phyloP scores from a whole-genome alignment of 495 filamentous ascomycete species.

The Penicilliopsis zonata region DNA sequence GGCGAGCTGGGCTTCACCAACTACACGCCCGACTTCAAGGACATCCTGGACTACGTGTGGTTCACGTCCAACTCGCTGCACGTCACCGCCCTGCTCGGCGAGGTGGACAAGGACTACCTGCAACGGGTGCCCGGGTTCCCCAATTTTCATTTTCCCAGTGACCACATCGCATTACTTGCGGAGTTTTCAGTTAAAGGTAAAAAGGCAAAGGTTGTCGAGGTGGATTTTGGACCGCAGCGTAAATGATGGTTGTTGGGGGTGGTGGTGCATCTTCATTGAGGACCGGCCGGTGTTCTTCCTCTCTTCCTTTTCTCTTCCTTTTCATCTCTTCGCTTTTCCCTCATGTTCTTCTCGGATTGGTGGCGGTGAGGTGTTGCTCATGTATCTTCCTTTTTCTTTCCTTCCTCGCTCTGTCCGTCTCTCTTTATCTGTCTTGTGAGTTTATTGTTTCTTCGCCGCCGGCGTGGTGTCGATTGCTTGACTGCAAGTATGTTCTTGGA shows the following conservation, averaged over 20 bases:
- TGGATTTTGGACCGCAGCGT: slow-evolving; percentile 48
- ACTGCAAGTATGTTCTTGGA: slow-evolving; percentile 6
- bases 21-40: slow-evolving; percentile 83
- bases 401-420: slow-evolving; percentile 4
- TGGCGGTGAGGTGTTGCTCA: too few relatives aligned
- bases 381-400: slow-evolving; percentile 4
- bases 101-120: slow-evolving; percentile 84
- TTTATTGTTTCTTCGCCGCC: slow-evolving; percentile 7
- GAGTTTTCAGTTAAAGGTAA: slow-evolving; percentile 90
- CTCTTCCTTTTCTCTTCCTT: slow-evolving; percentile 16
- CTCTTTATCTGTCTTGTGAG: slow-evolving; percentile 8
- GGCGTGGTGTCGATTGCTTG: slow-evolving; percentile 5
- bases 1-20: slow-evolving; percentile 91
- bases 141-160: slow-evolving; percentile 93
- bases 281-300: too few relatives aligned
- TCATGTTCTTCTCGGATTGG: too few relatives aligned
- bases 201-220: slow-evolving; percentile 63
- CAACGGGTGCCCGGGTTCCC: slow-evolving; percentile 88
- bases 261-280: too few relatives aligned
- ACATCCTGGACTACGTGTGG: slow-evolving; percentile 94
- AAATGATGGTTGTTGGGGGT: too few relatives aligned
- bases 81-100: slow-evolving; percentile 75
- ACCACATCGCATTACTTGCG: slow-evolving; percentile 85
- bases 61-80: slow-evolving; percentile 87
- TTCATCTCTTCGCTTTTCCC: slow-evolving; percentile 8